These are phyloP conservation scores for Cruciata laevipes DNA, from an alignment of 257 asterid genomes.

Conservation along the genomic window DNA sequence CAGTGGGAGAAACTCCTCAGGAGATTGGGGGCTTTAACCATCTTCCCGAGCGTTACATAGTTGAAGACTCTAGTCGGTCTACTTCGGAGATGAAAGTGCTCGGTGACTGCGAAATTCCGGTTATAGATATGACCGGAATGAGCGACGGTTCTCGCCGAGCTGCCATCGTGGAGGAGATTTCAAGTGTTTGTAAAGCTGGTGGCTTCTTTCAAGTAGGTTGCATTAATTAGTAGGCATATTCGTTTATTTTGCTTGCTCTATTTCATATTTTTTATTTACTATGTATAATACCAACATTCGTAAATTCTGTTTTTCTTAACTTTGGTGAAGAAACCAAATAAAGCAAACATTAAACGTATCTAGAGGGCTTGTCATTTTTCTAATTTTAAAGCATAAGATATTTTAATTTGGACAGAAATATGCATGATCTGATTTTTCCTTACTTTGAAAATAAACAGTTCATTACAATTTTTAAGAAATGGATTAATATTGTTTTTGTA, in stretches of 20 bases:
- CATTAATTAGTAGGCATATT: neutral
- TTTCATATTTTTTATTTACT: too few relatives aligned
- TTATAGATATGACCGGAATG: constrained; percentile 27
- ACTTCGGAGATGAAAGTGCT: neutral
- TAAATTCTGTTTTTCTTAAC: too few relatives aligned
- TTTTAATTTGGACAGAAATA: too few relatives aligned
- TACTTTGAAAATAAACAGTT: too few relatives aligned
- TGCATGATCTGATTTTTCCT: too few relatives aligned
- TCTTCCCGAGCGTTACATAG: constrained; percentile 33
- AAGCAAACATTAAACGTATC: too few relatives aligned
- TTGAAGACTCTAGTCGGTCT: constrained; percentile 12
- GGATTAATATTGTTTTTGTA: neutral
- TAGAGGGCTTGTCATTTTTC: too few relatives aligned
- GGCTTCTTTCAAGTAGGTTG: constrained; percentile 46
- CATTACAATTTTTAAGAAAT: too few relatives aligned
- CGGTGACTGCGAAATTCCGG: constrained; percentile 12
- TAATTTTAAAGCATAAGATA: too few relatives aligned
- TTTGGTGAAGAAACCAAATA: too few relatives aligned
- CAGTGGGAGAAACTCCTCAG: constrained; percentile 32
- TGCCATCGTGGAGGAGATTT: constrained; percentile 19
- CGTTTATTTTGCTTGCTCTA: too few relatives aligned
- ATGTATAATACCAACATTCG: too few relatives aligned
- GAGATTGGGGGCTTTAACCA: constrained; percentile 29
- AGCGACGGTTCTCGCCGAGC: constrained; percentile 15
- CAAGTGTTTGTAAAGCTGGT: constrained; percentile 23